Percentiles rank a stretch among this genome's conserved stretches.
These are phyloP conservation scores for Cercospora beticola DNA, from an alignment of 2,329 filamentous ascomycete species.

Conservation along the genomic window DNA sequence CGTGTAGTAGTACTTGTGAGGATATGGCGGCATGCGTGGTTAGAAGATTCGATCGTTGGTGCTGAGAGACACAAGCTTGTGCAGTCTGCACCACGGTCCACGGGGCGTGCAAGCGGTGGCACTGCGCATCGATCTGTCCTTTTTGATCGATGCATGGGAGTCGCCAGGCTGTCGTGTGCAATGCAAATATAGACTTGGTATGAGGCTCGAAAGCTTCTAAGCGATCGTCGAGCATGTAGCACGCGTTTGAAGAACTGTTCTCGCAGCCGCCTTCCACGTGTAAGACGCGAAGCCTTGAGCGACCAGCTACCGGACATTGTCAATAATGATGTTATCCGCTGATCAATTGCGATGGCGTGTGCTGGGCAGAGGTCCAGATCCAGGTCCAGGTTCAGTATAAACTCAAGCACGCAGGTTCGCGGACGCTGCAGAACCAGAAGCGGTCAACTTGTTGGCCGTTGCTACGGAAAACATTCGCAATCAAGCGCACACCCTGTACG, in stretches of 20 bases:
- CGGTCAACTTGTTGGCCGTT: background rate
- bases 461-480: background rate
- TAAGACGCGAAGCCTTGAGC: background rate
- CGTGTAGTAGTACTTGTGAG: background rate
- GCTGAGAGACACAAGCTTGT: background rate
- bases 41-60: background rate
- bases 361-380: background rate
- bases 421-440: background rate
- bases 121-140: background rate
- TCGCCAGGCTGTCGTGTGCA: background rate
- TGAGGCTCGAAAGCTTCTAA: background rate
- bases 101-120: background rate
- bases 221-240: background rate
- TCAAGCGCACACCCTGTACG: background rate
- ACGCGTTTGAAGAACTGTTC: background rate
- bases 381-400: too few species aligned
- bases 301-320: background rate
- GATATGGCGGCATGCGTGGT: background rate
- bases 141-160: background rate
- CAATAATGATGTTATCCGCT: background rate
- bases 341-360: background rate
- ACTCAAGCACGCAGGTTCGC: background rate
- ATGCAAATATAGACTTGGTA: background rate
- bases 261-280: background rate
- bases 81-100: background rate